Base-by-base conservation (phyloP, 2,329 filamentous ascomycete species). In the Xylaria multiplex region DNA sequence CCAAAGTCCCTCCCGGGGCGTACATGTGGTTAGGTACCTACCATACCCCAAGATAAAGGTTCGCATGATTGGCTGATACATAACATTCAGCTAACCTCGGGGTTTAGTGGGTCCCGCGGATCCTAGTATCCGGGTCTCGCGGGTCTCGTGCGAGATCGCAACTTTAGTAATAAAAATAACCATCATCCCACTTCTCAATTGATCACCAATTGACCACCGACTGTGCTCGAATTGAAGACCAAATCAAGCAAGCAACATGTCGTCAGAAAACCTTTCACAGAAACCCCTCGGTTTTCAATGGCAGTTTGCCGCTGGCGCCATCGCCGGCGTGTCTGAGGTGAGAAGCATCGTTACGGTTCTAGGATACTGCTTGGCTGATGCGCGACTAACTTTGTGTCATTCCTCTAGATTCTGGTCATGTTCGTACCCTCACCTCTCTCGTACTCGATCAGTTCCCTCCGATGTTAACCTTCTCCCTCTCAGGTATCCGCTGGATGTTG, bases 401-500 rank as follows among this genome's bases (percentile, higher is more conserved):
- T 46, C 22, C n/a, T 53, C 53, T 82, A 96, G 93, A 96, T 96
- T 83, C 83, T 96, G 81, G 87, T 96, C 66, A 96, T 96, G 92
- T 95, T 83, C 77, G 87, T 80, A 27, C 52, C 64, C 53, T 58
- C 56, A 19, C 59, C 24, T 58, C 48, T 59, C 62, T 37, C 54
- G 24, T 49, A 22, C 37, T 46, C 64, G 55, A 65, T 54, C 69
- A 54, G 69, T 55, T 66, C 57, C 56, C 63, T 45, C 50, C 50
- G 46, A 65, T 63, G 61, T 70, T 70, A 71, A 69, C 69, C 65
- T 65, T 57, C 65, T 40, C 30, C 65, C 73, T 4, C 22, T 42
- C 79, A 97, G 94, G 96, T 99, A 99, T 85, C 96, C 96, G 73
- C 86, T 99, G 80, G 96, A 99, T 80, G 96, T 99, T 65, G 93